Conservation (phyloP, 345 rosid genomes). For the Ricinus communis region DNA sequence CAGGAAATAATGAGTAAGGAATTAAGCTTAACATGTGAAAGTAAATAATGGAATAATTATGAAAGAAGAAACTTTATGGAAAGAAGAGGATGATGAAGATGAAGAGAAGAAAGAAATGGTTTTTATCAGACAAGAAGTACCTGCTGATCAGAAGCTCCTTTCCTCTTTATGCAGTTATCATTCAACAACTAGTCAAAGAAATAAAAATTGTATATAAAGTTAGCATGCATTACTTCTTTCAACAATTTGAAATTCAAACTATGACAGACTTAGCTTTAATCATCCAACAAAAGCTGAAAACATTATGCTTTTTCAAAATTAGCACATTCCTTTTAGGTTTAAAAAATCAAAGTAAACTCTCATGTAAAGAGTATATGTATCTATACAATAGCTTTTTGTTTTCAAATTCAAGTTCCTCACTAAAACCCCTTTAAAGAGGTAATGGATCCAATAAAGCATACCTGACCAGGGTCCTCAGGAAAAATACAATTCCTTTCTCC, state of each 20-base stretch:
- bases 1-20: too few species aligned
- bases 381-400: neutral
- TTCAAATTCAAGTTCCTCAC: neutral
- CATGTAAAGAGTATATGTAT: neutral
- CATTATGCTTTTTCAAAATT: conserved; percentile 29
- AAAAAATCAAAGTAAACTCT: conserved; percentile 20
- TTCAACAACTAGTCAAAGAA: conserved; percentile 53
- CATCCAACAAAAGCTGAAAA: conserved; percentile 42
- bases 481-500: conserved; percentile 74
- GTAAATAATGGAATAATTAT: neutral
- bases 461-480: conserved; percentile 97
- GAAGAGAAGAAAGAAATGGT: neutral
- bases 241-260: conserved; percentile 11
- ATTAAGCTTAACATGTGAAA: neutral
- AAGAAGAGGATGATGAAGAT: neutral
- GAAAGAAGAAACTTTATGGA: neutral
- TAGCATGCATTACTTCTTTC: conserved; percentile 12
- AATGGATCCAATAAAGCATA: conserved; percentile 33
- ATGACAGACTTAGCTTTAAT: conserved; percentile 16
- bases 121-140: conserved; percentile 18
- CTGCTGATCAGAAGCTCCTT: conserved; percentile 44
- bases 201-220: conserved; percentile 11
- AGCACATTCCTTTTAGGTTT: conserved; percentile 22
- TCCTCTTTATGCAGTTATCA: conserved; percentile 61
- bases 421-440: neutral